A percentile compares a stretch with the other conserved stretches of the same genome.
Evolutionary conservation across 176 grass and related monocot species (phyloP).

Genomic region (Luzula sylvatica): DNA sequence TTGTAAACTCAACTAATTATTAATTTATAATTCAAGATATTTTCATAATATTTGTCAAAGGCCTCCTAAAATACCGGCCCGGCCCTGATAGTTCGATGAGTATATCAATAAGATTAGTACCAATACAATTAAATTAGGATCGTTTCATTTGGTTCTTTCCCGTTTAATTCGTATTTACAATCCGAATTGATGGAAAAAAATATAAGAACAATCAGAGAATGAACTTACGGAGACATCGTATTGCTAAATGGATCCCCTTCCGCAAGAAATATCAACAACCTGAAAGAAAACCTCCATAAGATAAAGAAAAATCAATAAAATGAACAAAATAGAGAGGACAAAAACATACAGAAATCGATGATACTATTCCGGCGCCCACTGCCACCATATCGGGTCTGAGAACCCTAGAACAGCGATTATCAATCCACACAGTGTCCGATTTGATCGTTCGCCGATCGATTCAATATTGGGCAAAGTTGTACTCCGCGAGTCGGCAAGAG

Average conservation of each 20-base stretch:
- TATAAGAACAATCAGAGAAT: neutral
- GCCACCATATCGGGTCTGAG: slow-evolving; percentile 28
- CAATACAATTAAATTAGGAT: no score
- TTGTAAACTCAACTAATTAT: no score
- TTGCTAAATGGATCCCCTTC: neutral
- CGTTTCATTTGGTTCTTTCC: no score
- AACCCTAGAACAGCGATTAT: slow-evolving; percentile 34
- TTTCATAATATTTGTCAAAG: no score
- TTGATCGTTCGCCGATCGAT: slow-evolving; percentile 4
- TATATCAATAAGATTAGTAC: no score
- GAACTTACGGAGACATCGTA: slow-evolving; percentile 20
- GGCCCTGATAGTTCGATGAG: no score
- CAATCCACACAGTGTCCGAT: slow-evolving; percentile 7
- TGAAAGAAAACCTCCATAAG: neutral
- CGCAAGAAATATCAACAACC: neutral
- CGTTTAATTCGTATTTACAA: no score
- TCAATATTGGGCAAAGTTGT: no score
- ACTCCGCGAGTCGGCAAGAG: no score
- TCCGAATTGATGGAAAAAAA: no score
- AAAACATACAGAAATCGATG: slow-evolving; percentile 13
- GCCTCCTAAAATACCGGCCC: no score
- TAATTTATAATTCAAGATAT: no score
- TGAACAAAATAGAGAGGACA: neutral
- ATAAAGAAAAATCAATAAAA: neutral
- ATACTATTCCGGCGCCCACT: neutral